A percentile compares a stretch with the other conserved stretches of the same genome.
These are phyloP conservation scores for Epichloe sp. DNA, from an alignment of 2,329 filamentous ascomycete species.

Conservation along the genomic window DNA sequence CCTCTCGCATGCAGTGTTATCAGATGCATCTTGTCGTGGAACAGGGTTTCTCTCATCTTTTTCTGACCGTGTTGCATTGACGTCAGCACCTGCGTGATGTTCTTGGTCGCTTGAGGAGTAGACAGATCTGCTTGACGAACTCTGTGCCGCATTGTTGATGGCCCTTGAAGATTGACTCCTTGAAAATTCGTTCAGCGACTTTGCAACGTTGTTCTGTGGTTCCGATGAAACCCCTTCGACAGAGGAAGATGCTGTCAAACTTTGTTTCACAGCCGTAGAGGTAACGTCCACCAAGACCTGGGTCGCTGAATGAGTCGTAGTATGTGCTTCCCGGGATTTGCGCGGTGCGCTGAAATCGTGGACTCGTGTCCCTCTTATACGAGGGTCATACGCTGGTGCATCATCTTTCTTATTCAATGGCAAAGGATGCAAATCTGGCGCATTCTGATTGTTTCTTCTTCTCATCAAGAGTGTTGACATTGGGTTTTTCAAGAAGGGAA, in stretches of 20 bases:
- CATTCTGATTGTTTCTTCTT: slow-evolving; percentile 38
- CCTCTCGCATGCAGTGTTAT: not conserved
- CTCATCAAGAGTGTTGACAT: slow-evolving; percentile 46
- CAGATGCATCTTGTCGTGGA: not conserved
- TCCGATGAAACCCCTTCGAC: not conserved
- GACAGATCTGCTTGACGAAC: not conserved
- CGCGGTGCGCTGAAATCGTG: slow-evolving; percentile 55
- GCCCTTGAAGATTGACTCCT: not conserved
- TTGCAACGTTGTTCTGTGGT: not conserved
- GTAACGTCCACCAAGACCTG: not conserved
- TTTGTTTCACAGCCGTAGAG: not conserved
- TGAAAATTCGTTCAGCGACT: not conserved
- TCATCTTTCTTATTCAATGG: slow-evolving; percentile 26
- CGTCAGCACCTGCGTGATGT: not conserved
- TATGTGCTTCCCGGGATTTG: slow-evolving; percentile 9
- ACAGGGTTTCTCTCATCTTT: not conserved
- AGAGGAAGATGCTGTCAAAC: slow-evolving; percentile 11
- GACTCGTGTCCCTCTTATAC: slow-evolving; percentile 49
- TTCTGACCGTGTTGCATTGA: not conserved
- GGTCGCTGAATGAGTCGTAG: not conserved
- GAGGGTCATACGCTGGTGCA: slow-evolving; percentile 44
- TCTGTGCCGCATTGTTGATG: not conserved
- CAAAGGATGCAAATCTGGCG: slow-evolving; percentile 28
- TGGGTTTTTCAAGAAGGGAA: slow-evolving; percentile 46
- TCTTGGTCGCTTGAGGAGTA: not conserved